Conservation (phyloP, 2,329 filamentous ascomycete genomes). For the Exophiala sp. region DNA sequence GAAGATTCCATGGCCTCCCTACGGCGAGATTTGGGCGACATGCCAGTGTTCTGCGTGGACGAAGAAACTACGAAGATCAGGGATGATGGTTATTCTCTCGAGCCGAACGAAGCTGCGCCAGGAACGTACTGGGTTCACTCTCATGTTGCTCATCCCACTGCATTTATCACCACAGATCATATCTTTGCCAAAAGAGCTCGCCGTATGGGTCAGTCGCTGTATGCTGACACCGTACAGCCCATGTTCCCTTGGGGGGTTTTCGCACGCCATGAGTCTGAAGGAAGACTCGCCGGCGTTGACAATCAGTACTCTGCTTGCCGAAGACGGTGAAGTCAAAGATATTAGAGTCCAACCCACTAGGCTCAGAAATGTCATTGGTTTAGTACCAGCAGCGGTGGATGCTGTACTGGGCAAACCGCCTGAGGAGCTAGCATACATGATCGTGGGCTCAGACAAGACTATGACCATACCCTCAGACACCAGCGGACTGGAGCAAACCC, state of each 20-base stretch:
- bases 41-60: conserved; percentile 58
- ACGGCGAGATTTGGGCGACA: conserved; percentile 52
- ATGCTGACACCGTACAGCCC: conserved; percentile 44
- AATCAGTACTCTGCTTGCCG: conserved; percentile 53
- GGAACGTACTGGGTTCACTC: conserved; percentile 54
- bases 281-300: conserved; percentile 53
- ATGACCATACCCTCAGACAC: conserved; percentile 26
- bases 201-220: conserved; percentile 50
- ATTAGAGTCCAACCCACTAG: conserved; percentile 49
- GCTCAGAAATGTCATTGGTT: conserved; percentile 49
- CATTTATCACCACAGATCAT: conserved; percentile 51
- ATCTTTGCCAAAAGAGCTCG: conserved; percentile 50
- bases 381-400: conserved; percentile 41
- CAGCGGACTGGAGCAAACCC: conserved; percentile 32
- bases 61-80: conserved; percentile 50
- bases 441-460: conserved; percentile 33
- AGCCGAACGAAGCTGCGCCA: conserved; percentile 36
- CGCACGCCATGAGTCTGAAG: conserved; percentile 49
- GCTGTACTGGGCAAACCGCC: conserved; percentile 8
- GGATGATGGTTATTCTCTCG: conserved; percentile 58
- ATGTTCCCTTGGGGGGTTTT: conserved; percentile 51
- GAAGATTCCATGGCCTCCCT: conserved; percentile 51
- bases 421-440: conserved; percentile 23
- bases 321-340: conserved; percentile 49
- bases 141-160: conserved; percentile 60